Base-by-base conservation (phyloP, 2,329 filamentous ascomycete genomes). In the Gnomoniopsis smithogilvyi region DNA sequence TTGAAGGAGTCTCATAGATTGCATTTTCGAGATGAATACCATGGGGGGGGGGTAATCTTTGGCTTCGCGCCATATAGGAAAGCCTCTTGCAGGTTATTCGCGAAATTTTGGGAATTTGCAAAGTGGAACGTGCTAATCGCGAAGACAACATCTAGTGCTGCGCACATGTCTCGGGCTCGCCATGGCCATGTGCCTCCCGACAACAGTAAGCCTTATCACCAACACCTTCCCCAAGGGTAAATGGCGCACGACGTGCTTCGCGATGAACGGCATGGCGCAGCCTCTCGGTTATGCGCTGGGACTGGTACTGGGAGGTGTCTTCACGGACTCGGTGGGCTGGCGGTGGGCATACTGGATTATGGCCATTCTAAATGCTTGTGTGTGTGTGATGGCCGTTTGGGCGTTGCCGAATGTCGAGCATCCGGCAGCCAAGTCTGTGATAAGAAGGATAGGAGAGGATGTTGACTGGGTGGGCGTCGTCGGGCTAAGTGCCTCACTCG, bases 391-490 rank as follows among this genome's bases (percentile, higher is more conserved):
- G 0, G 71, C 74, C 0, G 69, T 77, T 22, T 76, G 72, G 71
- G 71, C 69, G 12, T 54, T 77, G 1, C 74, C 74, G 1, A 60
- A 59, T 0, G 65, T 69, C 2, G 57, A 56, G 0, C 64, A 59
- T 1, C 8, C 47, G 1, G 69, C 68, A 0, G 66, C 68, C 3
- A 66, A 68, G 46, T 61, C 55, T 15, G 71, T 65, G 71, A 69
- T 59, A 11, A 54, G 62, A 4, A 65, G 67, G 1, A 58, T 70
- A 10, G 66, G 69, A 59, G 45, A 68, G 71, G 65, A 83, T 1
- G 79, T 84, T 47, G 82, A 85, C 63, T 85, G 81, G 81, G 60
- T 80, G 21, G 81, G 81, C 0, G 78, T 77, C 1, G 22, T 71
- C 1, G 74, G 82, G 1, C 73, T 79, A 36, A 78, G 76, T 56